These are phyloP conservation scores for Ophiostoma novo-ulmi DNA, from an alignment of 2,329 filamentous ascomycete species.

Conservation along the genomic window DNA sequence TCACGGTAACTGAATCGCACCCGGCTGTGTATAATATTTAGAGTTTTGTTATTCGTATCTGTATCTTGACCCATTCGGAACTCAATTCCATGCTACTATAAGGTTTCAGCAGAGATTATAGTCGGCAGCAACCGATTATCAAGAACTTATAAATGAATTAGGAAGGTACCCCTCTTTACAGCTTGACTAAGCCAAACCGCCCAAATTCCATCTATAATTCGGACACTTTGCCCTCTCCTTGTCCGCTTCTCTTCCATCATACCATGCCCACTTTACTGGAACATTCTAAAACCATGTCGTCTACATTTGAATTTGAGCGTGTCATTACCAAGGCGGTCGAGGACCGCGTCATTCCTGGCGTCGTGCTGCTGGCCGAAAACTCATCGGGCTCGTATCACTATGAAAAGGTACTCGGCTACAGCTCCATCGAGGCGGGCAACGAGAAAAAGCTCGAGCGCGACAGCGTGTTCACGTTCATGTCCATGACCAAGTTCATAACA, in stretches of 20 bases:
- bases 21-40: background rate
- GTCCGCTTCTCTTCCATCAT: background rate
- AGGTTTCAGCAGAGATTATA: background rate
- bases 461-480: slow-evolving; percentile 35
- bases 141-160: background rate
- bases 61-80: background rate
- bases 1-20: background rate
- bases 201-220: background rate
- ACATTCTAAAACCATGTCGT: background rate
- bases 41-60: background rate
- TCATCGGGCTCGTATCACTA: slow-evolving; percentile 28
- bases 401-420: slow-evolving; percentile 27
- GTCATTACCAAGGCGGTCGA: slow-evolving; percentile 27
- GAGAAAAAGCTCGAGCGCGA: slow-evolving; percentile 28
- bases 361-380: slow-evolving; percentile 28
- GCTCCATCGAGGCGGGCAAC: slow-evolving; percentile 25
- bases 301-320: slow-evolving; percentile 24
- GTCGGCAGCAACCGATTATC: background rate
- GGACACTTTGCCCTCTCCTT: background rate
- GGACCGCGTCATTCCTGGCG: slow-evolving; percentile 26
- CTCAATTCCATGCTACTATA: background rate
- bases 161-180: slow-evolving; percentile 4
- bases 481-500: slow-evolving; percentile 43
- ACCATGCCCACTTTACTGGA: background rate
- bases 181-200: background rate